phyloP scores from a whole-genome alignment of 2,329 filamentous ascomycete species.

The Metarhizium anisopliae region DNA sequence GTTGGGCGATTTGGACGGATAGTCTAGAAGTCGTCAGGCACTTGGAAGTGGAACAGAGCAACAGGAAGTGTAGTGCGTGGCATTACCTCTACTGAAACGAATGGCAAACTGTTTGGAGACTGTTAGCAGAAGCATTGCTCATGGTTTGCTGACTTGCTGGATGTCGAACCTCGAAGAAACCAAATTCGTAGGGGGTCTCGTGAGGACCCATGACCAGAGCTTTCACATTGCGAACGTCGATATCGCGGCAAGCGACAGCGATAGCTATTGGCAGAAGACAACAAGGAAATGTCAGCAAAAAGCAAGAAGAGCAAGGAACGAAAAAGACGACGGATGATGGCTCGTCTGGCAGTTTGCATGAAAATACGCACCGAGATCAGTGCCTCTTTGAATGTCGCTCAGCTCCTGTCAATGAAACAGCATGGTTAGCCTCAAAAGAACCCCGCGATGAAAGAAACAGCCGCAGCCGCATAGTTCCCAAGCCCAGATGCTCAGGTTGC shows the following conservation, averaged over 20 bases:
- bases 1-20: constrained; percentile 59
- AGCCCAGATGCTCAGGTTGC: constrained; percentile 6
- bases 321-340: not conserved
- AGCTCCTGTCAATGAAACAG: constrained; percentile 55
- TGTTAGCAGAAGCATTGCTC: not conserved
- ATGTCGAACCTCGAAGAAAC: constrained; percentile 77
- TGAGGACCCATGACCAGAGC: constrained; percentile 87
- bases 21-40: constrained; percentile 46
- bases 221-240: constrained; percentile 79
- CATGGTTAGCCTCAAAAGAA: constrained; percentile 5
- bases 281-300: constrained; percentile 4
- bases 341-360: not conserved
- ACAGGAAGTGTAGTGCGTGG: not conserved
- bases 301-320: not conserved
- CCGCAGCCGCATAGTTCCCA: not conserved
- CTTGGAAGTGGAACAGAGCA: not conserved
- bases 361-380: constrained; percentile 64
- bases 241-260: constrained; percentile 77
- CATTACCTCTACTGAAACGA: constrained; percentile 65
- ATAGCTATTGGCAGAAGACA: constrained; percentile 46
- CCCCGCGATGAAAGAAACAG: not conserved
- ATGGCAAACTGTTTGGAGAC: constrained; percentile 54
- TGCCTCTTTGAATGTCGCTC: constrained; percentile 71
- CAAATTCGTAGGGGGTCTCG: constrained; percentile 93
- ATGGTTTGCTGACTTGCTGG: not conserved